A percentile compares a stretch with the other conserved stretches of the same genome.
Conservation (phyloP, 2,329 filamentous ascomycete genomes). For the Ophiostoma novo-ulmi region DNA sequence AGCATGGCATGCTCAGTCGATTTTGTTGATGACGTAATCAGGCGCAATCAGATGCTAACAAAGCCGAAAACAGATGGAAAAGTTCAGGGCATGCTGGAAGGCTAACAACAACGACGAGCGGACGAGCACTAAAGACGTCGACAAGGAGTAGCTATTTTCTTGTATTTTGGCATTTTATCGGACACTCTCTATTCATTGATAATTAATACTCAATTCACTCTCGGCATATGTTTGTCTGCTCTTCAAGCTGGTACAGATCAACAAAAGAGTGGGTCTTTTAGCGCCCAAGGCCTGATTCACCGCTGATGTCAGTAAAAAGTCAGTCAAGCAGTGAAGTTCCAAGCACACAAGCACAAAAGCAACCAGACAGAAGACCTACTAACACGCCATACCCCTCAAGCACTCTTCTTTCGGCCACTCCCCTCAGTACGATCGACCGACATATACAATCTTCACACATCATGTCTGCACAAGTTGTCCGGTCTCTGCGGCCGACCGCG, state of each 20-base stretch:
- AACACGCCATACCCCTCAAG: background rate
- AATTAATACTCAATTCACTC: background rate
- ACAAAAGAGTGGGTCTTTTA: background rate
- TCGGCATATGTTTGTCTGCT: background rate
- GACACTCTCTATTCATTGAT: background rate
- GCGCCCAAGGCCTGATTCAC: background rate
- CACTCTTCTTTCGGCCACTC: background rate
- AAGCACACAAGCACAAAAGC: background rate
- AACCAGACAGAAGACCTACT: background rate
- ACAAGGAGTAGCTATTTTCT: slow-evolving; percentile 22
- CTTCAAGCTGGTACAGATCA: background rate
- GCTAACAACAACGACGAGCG: slow-evolving; percentile 77
- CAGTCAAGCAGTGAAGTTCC: background rate
- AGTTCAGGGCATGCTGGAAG: slow-evolving; percentile 89
- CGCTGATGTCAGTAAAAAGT: slow-evolving; percentile 1
- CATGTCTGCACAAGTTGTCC: slow-evolving; percentile 20
- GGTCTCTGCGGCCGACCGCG: slow-evolving; percentile 4
- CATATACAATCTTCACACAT: background rate
- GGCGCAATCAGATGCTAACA: background rate
- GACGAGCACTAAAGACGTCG: slow-evolving; percentile 67
- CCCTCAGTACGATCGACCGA: background rate
- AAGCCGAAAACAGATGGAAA: slow-evolving; percentile 65
- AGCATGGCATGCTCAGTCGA: background rate
- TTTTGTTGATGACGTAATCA: background rate
- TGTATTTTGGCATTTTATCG: background rate